These are phyloP conservation scores for Corrigiola litoralis DNA, from an alignment of 179 eudicot species.

Conservation along the genomic window DNA sequence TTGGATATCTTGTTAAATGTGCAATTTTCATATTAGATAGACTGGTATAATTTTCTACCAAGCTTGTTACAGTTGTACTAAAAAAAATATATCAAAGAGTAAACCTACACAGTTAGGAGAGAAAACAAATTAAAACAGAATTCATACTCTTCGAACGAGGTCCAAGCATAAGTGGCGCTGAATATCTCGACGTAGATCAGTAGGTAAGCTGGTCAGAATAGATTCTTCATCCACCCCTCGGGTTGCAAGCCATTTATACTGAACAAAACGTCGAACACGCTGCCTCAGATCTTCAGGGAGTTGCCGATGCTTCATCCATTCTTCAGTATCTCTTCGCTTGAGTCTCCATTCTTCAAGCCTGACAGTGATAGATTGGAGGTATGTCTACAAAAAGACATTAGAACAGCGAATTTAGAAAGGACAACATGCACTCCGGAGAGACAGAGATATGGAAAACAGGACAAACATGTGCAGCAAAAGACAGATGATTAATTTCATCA, in stretches of 20 bases:
- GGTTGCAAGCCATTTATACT: conserved; percentile 95
- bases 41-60: too few relatives aligned
- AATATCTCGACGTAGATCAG: conserved; percentile 93
- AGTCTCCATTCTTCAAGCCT: conserved; percentile 98
- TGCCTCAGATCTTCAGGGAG: conserved; percentile 78
- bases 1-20: too few relatives aligned
- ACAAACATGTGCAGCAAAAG: not conserved
- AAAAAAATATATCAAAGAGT: too few relatives aligned
- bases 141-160: conserved; percentile 90
- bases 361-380: conserved; percentile 85
- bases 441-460: not conserved
- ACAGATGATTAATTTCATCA: not conserved
- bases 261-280: conserved; percentile 77
- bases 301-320: conserved; percentile 98
- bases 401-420: not conserved
- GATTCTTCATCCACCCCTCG: conserved; percentile 88
- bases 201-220: conserved; percentile 65
- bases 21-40: too few relatives aligned
- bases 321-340: conserved; percentile 91
- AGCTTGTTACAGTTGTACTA: too few relatives aligned
- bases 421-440: not conserved
- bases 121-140: not conserved
- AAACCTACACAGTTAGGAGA: too few relatives aligned
- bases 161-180: conserved; percentile 92
- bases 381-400: conserved; percentile 50